Percentiles rank a stretch among this genome's conserved stretches.
Conservation (phyloP, 306 rosid species). For the Cucurbita argyrosperma region DNA sequence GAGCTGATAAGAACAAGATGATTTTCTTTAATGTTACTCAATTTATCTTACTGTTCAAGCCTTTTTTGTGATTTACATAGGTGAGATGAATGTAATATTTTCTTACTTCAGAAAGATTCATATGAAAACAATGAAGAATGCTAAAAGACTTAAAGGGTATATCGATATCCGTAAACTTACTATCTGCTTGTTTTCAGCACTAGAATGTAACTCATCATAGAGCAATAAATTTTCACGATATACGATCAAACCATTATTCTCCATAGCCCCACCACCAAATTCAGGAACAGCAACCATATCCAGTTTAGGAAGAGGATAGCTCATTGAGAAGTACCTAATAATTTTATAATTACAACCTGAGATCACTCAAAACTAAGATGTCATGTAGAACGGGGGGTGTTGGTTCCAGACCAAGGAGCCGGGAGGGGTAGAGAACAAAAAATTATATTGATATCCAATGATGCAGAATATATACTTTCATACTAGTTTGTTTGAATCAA, state of each 20-base stretch:
- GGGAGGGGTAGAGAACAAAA: not conserved
- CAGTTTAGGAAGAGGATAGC: constrained; percentile 39
- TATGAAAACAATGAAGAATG: not conserved
- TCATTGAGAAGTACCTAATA: constrained; percentile 40
- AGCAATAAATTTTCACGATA: constrained; percentile 42
- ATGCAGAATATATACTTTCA: not conserved
- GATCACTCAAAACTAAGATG: not conserved
- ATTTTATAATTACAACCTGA: not conserved
- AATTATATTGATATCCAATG: not conserved
- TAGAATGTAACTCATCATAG: constrained; percentile 26
- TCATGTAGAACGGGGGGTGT: not conserved
- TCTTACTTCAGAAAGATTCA: not conserved
- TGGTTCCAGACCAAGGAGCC: not conserved
- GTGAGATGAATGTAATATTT: not conserved
- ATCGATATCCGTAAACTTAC: constrained; percentile 15
- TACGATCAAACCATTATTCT: constrained; percentile 49
- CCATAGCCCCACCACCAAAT: constrained; percentile 54
- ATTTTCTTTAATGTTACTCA: not conserved
- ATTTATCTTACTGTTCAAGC: not conserved
- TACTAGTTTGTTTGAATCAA: not conserved
- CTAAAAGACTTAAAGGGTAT: not conserved
- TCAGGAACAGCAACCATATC: constrained; percentile 54
- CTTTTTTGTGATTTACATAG: not conserved
- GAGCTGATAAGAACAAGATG: constrained; percentile 12
- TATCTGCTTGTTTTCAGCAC: constrained; percentile 28